These are phyloP conservation scores for Tilletia setariae DNA, from an alignment of 1,284 basidiomycete genomes.

Conservation along the genomic window DNA sequence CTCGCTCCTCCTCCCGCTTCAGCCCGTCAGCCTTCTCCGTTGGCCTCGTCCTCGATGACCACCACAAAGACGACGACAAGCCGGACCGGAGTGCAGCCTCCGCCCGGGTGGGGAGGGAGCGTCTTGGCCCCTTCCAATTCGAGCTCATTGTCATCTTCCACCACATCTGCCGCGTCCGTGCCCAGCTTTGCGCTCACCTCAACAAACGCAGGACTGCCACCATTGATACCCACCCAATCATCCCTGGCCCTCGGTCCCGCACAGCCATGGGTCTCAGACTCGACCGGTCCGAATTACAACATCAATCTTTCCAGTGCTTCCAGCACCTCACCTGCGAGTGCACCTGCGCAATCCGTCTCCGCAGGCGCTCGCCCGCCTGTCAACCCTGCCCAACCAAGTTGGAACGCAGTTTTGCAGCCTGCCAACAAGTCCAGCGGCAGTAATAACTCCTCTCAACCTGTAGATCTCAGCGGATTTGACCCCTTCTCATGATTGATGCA, in stretches of 20 bases:
- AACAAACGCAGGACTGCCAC: neutral
- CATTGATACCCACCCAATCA: slow-evolving; percentile 10
- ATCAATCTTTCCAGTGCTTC: slow-evolving; percentile 25
- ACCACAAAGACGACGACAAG: neutral
- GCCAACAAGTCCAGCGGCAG: neutral
- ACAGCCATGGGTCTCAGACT: neutral
- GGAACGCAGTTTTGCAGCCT: slow-evolving; percentile 1
- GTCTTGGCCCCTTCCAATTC: neutral
- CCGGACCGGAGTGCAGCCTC: neutral
- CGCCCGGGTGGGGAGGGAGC: slow-evolving; percentile 1
- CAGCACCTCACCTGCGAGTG: neutral
- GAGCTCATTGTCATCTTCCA: slow-evolving; percentile 15
- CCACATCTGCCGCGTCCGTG: neutral
- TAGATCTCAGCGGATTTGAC: slow-evolving; percentile 10
- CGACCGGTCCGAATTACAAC: slow-evolving; percentile 40
- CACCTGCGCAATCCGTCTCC: too few relatives aligned
- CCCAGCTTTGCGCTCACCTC: slow-evolving; percentile 1
- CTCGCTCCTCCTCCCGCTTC: neutral
- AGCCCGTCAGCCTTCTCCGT: neutral
- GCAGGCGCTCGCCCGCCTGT: too few relatives aligned
- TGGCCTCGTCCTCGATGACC: neutral
- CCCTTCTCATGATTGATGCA: neutral
- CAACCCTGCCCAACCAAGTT: neutral
- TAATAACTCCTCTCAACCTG: too few relatives aligned
- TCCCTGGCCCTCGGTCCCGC: neutral